A percentile compares a stretch with the other conserved stretches of the same genome.
These are phyloP conservation scores for Calocera cornea DNA, from an alignment of 768 basidiomycete genomes.

Conservation along the genomic window DNA sequence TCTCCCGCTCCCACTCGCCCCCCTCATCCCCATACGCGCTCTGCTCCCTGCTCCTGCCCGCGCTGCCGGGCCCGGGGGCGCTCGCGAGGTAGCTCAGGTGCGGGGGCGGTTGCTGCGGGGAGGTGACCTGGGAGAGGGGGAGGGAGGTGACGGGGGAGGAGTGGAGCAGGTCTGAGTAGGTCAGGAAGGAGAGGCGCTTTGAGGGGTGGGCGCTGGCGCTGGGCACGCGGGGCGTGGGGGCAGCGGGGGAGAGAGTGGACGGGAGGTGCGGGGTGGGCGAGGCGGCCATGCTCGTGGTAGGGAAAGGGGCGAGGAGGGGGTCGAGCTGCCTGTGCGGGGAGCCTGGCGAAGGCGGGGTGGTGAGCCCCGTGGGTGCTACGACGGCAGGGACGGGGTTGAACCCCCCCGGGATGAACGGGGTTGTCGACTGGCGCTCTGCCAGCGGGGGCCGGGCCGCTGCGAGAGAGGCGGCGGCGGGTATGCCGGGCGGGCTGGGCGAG, in stretches of 20 bases:
- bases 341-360: constrained; percentile 7
- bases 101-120: constrained; percentile 41
- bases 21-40: constrained; percentile 35
- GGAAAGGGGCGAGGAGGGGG: constrained; percentile 8
- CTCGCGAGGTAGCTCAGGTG: constrained; percentile 49
- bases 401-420: constrained; percentile 4
- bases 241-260: constrained; percentile 15
- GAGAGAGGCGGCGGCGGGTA: background rate
- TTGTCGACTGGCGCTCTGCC: background rate
- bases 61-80: constrained; percentile 14
- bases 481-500: constrained; percentile 21
- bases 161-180: constrained; percentile 71
- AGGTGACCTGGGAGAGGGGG: constrained; percentile 57
- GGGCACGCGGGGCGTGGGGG: constrained; percentile 24
- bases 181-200: constrained; percentile 78
- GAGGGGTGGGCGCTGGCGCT: constrained; percentile 40
- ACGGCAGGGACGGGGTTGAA: constrained; percentile 21
- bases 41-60: constrained; percentile 6
- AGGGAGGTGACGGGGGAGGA: constrained; percentile 60
- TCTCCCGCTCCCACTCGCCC: constrained; percentile 81
- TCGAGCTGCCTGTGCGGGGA: constrained; percentile 18
- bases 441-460: background rate
- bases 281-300: constrained; percentile 16
- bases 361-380: constrained; percentile 18
- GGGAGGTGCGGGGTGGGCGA: constrained; percentile 17